phyloP scores from a whole-genome alignment of 2,329 filamentous ascomycete species.

The Aspergillus sclerotialis region DNA sequence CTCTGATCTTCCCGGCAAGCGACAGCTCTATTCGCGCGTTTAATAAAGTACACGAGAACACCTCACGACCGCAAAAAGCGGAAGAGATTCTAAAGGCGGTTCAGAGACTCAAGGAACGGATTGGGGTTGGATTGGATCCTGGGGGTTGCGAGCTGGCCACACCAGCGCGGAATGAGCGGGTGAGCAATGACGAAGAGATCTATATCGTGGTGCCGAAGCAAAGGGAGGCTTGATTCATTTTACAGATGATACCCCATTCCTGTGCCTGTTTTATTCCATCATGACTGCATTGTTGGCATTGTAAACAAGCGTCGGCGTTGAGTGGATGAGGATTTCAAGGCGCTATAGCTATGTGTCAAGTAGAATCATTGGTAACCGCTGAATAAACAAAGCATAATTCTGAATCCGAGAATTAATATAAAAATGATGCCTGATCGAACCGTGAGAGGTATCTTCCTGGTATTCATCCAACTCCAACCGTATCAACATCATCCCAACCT shows the following conservation, averaged over 20 bases:
- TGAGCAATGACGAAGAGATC: conserved; percentile 46
- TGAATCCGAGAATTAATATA: background rate
- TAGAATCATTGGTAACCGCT: background rate
- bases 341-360: background rate
- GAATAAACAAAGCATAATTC: background rate
- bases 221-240: conserved; percentile 3
- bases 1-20: conserved; percentile 32
- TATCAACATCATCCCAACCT: background rate
- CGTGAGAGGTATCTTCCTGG: background rate
- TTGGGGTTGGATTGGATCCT: conserved; percentile 49
- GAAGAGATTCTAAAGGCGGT: conserved; percentile 39
- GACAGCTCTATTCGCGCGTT: conserved; percentile 31
- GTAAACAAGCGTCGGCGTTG: background rate
- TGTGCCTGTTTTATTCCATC: background rate
- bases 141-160: conserved; percentile 49
- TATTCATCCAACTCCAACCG: background rate
- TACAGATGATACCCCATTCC: conserved; percentile 2
- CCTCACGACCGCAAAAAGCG: conserved; percentile 41
- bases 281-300: background rate
- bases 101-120: conserved; percentile 42
- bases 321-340: background rate
- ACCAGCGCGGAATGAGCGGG: conserved; percentile 41
- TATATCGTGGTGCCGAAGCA: conserved; percentile 29
- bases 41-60: conserved; percentile 35
- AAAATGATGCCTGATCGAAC: background rate